Conservation (phyloP, 2,329 filamentous ascomycete genomes). For the Macrophomina tecta region DNA sequence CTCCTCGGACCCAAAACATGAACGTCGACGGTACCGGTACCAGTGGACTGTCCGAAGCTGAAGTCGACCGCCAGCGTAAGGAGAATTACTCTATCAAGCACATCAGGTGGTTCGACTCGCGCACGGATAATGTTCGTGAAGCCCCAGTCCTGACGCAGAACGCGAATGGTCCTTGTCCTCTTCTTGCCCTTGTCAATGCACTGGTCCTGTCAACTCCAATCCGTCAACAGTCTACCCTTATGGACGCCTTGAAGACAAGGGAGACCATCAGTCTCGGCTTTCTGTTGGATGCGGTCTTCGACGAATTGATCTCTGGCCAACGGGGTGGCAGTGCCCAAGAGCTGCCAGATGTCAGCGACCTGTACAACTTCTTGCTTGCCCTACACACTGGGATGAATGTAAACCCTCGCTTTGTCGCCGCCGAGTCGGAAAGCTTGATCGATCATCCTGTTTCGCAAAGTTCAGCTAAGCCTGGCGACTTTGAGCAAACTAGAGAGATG, state of each 20-base stretch:
- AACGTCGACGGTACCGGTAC: slow-evolving; percentile 29
- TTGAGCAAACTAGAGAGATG: slow-evolving; percentile 88
- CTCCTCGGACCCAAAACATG: slow-evolving; percentile 30
- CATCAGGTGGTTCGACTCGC: slow-evolving; percentile 79
- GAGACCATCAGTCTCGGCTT: slow-evolving; percentile 89
- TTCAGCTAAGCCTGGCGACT: slow-evolving; percentile 67
- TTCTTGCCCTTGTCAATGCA: slow-evolving; percentile 92
- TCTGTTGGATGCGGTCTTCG: slow-evolving; percentile 86
- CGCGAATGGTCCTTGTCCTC: slow-evolving; percentile 89
- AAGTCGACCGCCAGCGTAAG: slow-evolving; percentile 54
- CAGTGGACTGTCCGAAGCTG: slow-evolving; percentile 32
- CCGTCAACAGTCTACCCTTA: slow-evolving; percentile 70
- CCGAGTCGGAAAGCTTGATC: slow-evolving; percentile 45
- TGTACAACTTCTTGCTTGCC: slow-evolving; percentile 86
- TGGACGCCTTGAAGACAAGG: slow-evolving; percentile 76
- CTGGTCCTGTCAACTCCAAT: slow-evolving; percentile 81
- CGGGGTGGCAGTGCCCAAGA: slow-evolving; percentile 67
- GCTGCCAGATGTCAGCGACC: slow-evolving; percentile 83
- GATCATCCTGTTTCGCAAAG: slow-evolving; percentile 32
- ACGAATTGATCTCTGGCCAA: slow-evolving; percentile 84
- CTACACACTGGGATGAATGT: slow-evolving; percentile 98
- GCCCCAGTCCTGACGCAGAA: slow-evolving; percentile 93
- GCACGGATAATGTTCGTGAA: slow-evolving; percentile 66
- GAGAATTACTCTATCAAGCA: slow-evolving; percentile 96
- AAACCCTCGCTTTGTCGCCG: slow-evolving; percentile 79